Conservation (phyloP, 2,329 filamentous ascomycete genomes). For the Hypoxylon sp. region DNA sequence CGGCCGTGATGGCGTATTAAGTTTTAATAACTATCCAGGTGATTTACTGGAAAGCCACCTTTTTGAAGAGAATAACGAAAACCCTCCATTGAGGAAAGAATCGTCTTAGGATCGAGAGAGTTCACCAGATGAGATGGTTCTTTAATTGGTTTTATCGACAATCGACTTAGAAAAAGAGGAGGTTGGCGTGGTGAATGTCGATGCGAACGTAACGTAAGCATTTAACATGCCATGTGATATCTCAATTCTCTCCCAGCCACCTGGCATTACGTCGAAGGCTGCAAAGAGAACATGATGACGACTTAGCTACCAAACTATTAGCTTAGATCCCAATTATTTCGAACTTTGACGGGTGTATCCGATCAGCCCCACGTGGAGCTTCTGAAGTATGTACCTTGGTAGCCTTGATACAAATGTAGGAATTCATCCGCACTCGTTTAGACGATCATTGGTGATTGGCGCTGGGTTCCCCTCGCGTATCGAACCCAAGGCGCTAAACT, state of each 20-base stretch:
- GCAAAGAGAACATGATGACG: slow-evolving; percentile 19
- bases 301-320: not conserved
- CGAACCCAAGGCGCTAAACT: slow-evolving; percentile 33
- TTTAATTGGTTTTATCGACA: not conserved
- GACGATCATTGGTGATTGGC: slow-evolving; percentile 33
- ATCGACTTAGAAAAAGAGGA: slow-evolving; percentile 1
- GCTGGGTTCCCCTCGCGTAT: slow-evolving; percentile 39
- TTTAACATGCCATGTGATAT: not conserved
- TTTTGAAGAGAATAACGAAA: not conserved
- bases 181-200: slow-evolving; percentile 2
- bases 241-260: slow-evolving; percentile 8
- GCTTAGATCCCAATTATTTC: slow-evolving; percentile 8
- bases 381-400: not conserved
- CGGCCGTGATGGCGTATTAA: not conserved
- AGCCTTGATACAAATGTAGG: too few species aligned
- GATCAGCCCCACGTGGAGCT: slow-evolving; percentile 32
- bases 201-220: too few species aligned
- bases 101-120: too few species aligned
- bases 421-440: slow-evolving; percentile 27
- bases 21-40: not conserved
- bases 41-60: not conserved
- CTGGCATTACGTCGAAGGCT: slow-evolving; percentile 1
- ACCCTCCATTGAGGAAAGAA: too few species aligned
- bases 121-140: too few species aligned
- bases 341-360: slow-evolving; percentile 33